Conservation (phyloP, 2,329 filamentous ascomycete species). For the Verticillium dahliae region DNA sequence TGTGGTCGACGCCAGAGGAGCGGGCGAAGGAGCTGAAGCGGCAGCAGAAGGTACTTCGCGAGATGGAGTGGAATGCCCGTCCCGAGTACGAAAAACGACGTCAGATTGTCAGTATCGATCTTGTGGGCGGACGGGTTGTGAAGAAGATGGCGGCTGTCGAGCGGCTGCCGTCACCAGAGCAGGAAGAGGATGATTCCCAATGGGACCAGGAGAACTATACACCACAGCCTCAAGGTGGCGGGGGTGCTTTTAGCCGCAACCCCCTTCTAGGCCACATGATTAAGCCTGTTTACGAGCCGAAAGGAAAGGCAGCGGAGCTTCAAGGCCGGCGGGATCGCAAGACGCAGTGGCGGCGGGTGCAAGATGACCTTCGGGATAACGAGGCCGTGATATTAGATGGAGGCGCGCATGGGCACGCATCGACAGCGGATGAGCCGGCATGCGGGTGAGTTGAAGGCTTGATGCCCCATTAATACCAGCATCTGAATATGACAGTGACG, state of each 20-base stretch:
- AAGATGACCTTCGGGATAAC: conserved; percentile 54
- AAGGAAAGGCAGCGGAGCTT: conserved; percentile 40
- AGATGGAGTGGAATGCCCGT: conserved; percentile 78
- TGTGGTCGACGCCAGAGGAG: conserved; percentile 82
- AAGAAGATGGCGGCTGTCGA: conserved; percentile 62
- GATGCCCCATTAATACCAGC: too few species aligned
- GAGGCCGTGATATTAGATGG: conserved; percentile 54
- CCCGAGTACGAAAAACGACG: conserved; percentile 86
- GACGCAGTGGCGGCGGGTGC: conserved; percentile 51
- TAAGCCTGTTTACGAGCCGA: conserved; percentile 52
- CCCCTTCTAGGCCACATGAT: conserved; percentile 61
- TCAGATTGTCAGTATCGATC: conserved; percentile 78
- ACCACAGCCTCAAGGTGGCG: conserved; percentile 12
- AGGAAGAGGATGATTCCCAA: conserved; percentile 24
- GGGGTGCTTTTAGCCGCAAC: conserved; percentile 62
- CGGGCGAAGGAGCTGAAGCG: conserved; percentile 75
- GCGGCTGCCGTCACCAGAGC: conserved; percentile 47
- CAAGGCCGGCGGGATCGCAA: conserved; percentile 35
- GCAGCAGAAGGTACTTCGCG: conserved; percentile 75
- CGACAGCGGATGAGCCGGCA: conserved; percentile 29
- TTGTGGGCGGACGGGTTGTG: conserved; percentile 71
- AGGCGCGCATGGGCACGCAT: conserved; percentile 37
- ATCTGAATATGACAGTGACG: background rate
- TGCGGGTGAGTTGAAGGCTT: conserved; percentile 24
- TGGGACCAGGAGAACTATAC: conserved; percentile 19